Conservation (phyloP, 495 filamentous ascomycete genomes). For the Choiromyces venosus region DNA sequence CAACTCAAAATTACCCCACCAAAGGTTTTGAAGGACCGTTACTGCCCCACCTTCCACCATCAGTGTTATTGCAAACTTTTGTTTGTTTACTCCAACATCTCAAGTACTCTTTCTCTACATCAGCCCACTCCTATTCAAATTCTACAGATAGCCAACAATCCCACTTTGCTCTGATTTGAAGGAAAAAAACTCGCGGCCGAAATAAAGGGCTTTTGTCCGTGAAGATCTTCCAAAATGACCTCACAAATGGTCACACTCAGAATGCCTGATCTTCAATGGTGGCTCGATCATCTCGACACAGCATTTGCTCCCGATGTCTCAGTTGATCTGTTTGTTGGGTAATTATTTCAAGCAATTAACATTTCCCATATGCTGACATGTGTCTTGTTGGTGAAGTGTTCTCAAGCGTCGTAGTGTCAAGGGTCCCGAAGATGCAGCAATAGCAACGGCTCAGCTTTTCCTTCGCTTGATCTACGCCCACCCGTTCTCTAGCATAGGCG, state of each 20-base stretch:
- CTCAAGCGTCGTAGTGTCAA: constrained; percentile 85
- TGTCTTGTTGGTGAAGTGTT: constrained; percentile 11
- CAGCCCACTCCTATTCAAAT: background rate
- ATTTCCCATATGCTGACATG: background rate
- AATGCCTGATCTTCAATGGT: constrained; percentile 40
- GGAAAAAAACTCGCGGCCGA: background rate
- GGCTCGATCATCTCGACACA: constrained; percentile 40
- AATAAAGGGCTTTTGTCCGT: background rate
- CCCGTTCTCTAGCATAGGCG: constrained; percentile 64
- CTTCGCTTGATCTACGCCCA: constrained; percentile 72
- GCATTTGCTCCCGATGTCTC: constrained; percentile 31
- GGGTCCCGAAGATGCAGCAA: constrained; percentile 78
- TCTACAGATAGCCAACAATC: background rate
- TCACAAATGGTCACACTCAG: constrained; percentile 36
- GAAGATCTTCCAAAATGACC: constrained; percentile 21
- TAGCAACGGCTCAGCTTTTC: constrained; percentile 82
- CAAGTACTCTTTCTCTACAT: background rate
- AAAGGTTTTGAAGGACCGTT: background rate
- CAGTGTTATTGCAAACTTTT: background rate
- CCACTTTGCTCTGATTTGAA: background rate
- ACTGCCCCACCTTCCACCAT: background rate
- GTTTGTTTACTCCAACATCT: background rate
- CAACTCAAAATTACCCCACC: background rate
- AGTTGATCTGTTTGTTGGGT: constrained; percentile 39
- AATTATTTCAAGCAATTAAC: background rate